These are phyloP conservation scores for Glycyrrhiza uralensis DNA, from an alignment of 306 rosid genomes.

Conservation along the genomic window DNA sequence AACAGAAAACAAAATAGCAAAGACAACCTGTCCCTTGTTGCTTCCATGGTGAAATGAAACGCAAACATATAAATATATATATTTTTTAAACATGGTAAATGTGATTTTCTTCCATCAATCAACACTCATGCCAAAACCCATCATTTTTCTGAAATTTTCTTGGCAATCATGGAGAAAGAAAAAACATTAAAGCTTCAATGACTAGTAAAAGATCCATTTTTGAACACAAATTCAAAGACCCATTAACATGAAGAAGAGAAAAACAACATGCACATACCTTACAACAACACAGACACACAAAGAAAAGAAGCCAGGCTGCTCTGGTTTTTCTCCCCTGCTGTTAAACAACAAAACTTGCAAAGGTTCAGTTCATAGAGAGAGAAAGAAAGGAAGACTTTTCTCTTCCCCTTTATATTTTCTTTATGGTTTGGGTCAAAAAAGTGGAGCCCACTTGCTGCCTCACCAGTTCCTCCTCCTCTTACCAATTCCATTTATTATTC, in stretches of 20 bases:
- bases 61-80: background rate
- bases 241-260: background rate
- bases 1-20: constrained; percentile 27
- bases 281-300: background rate
- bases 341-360: constrained; percentile 26
- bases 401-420: background rate
- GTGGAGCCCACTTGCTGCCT: constrained; percentile 46
- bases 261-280: constrained; percentile 35
- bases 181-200: background rate
- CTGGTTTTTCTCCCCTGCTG: constrained; percentile 14
- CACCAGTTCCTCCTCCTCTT: constrained; percentile 31
- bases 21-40: constrained; percentile 26
- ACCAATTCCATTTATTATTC: background rate
- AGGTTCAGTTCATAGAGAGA: constrained; percentile 19
- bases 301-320: constrained; percentile 4
- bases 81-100: background rate
- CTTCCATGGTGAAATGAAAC: background rate
- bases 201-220: constrained; percentile 1
- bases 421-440: constrained; percentile 52
- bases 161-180: constrained; percentile 26
- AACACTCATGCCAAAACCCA: background rate
- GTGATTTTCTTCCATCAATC: background rate
- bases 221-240: constrained; percentile 18
- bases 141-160: constrained; percentile 13
- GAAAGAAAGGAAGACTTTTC: constrained; percentile 37